Evolutionary conservation across 1,139 yeast genomes (phyloP), one percentile per base, ranked within the genome.

Genomic region (Geotrichum siamense): DNA sequence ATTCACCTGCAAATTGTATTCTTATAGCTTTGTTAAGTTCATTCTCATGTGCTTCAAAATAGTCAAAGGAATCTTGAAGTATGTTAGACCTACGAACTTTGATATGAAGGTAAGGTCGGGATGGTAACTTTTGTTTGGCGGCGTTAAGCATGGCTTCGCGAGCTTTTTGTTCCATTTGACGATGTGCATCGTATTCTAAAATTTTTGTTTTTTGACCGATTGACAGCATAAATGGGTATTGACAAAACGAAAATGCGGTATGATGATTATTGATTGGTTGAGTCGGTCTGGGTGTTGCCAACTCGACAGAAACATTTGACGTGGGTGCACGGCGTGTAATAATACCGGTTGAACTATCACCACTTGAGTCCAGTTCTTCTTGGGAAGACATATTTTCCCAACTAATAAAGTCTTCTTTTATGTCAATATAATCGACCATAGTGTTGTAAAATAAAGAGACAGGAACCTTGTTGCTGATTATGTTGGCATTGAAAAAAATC

Each of bases 131-230:
- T 44, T 75, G 72, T 53, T 82, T 85, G 26, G 86, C 59, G 0
- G 95, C 80, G 44, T 74, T 76, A 39, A 87, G 74, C 55, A 87
- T 86, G 0, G 96, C 95, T 57, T 85, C 93, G 55, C 86, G 95
- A 0, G 95, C 96, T 57, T 82, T 80, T 45, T 82, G 66, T 55
- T 83, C 94, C 94, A 89, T 86, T 47, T 78, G 82, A 33, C 84
- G 65, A 48, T 79, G 74, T 0, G 94, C 87, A 57, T 87, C 96
- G 60, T 83, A 79, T 55, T 85, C 94, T 53, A 91, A 64, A 2
- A 89, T 76, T 0, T 80, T 70, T 1, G 87, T 82, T 61, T 91
- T 91, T 2, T 85, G 75, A 0, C 94, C 95, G 52, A 91, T 65
- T 0, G 95, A 79, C 17, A 91, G 67, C 45, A 86, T 64, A 59